Evolutionary conservation across 2,329 filamentous ascomycete species (phyloP), one percentile per base, ranked within the genome.

Genomic region (Cladophialophora immunda): DNA sequence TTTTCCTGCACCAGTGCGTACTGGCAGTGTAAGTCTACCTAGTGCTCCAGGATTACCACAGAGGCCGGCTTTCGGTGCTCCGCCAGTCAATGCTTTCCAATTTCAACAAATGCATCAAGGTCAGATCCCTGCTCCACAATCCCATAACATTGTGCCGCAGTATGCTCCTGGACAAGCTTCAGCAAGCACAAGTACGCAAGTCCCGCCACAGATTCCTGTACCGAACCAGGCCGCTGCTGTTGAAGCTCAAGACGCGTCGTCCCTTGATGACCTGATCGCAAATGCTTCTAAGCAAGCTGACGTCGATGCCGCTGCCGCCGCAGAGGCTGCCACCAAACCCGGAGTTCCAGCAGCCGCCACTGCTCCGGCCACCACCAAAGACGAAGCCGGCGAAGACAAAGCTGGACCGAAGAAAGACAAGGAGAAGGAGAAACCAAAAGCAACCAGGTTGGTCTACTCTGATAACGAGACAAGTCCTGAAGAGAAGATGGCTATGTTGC

Each of bases 401-500:
- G 58, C 19, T 22, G 88, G 87, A 75, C 79, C 80, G 19, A 90
- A 90, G 84, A 73, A 73, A 61, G 70, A 70, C 7, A 90, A 89
- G 78, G 86, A 84, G 69, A 85, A 88, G 72, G 87, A 89, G 76
- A 90, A 89, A 75, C 82, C 85, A 75, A 90, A 89, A 76, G 83
- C 84, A 64, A 86, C 81, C 73, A 83, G 87, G 77, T 89, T 97
- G 86, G 84, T 97, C 32, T 97, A 95, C 81, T 89, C 89, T 69
- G 92, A 96, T 76, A 88, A 90, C 59, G 89, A 91, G 66, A 82
- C 89, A 75, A 95, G 92, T 74, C 92, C 93, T 1, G 94, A 97
- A 81, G 94, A 97, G 84, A 92, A 90, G 80, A 93, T 97, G 92
- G 90, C 92, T 30, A 81, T 83, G 76, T 82, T 95, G 81, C 84